These are phyloP conservation scores for Raddia guianensis DNA, from an alignment of 176 grass and related monocot genomes.

Conservation along the genomic window DNA sequence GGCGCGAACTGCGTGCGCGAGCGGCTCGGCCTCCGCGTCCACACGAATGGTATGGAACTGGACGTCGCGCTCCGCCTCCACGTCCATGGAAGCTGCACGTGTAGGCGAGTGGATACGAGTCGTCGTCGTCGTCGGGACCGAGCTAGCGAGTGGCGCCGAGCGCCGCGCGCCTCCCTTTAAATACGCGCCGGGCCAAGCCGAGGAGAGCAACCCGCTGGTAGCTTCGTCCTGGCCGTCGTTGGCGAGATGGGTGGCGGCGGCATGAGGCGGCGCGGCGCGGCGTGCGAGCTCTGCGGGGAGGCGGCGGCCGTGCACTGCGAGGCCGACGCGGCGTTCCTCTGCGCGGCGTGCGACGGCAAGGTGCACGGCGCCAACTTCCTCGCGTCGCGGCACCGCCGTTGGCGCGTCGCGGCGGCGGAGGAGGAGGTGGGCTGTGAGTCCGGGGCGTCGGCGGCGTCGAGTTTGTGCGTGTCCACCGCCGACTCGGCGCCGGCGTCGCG, in stretches of 20 bases:
- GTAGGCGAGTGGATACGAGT: background rate
- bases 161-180: background rate
- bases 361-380: slow-evolving; percentile 97
- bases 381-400: slow-evolving; percentile 70
- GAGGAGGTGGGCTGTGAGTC: background rate
- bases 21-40: too few species aligned
- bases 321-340: slow-evolving; percentile 72
- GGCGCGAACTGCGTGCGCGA: background rate
- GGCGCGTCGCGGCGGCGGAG: background rate
- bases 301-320: slow-evolving; percentile 74
- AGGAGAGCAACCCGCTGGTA: background rate
- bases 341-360: slow-evolving; percentile 64
- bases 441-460: slow-evolving; percentile 19
- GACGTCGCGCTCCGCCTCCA: background rate
- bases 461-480: slow-evolving; percentile 46
- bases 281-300: slow-evolving; percentile 61
- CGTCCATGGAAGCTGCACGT: background rate
- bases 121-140: background rate
- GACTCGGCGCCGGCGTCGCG: slow-evolving; percentile 33
- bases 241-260: slow-evolving; percentile 23
- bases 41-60: background rate
- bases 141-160: too few species aligned
- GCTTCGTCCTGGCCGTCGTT: too few species aligned
- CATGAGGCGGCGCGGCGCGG: background rate
- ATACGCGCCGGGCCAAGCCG: slow-evolving; percentile 9